Percentiles rank a stretch among this genome's conserved stretches.
Conservation (phyloP, 2,329 filamentous ascomycete species). For the Thielaviopsis euricoi region DNA sequence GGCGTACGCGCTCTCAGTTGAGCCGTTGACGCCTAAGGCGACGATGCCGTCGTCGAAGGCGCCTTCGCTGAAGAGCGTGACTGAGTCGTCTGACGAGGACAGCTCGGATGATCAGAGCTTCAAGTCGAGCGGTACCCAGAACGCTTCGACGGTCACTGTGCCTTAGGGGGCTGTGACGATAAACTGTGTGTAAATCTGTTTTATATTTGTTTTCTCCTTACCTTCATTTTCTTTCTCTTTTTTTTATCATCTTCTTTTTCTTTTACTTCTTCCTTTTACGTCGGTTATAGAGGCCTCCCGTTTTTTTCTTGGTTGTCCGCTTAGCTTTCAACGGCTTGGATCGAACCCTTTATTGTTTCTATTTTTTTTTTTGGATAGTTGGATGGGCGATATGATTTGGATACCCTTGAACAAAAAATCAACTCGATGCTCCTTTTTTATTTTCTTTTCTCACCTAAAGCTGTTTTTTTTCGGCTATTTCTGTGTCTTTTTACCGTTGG, state of each 20-base stretch:
- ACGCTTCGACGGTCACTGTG: constrained; percentile 5
- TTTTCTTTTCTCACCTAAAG: neutral
- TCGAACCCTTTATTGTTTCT: neutral
- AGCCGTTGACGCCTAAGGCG: constrained; percentile 6
- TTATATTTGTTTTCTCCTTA: neutral
- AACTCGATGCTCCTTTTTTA: neutral
- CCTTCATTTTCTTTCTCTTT: neutral
- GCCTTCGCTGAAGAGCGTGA: neutral
- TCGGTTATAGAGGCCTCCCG: neutral
- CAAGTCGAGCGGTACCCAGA: constrained; percentile 11
- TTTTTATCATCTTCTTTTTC: neutral
- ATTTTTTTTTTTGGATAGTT: neutral
- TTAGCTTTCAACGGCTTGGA: neutral
- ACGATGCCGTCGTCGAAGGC: neutral
- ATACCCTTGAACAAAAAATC: constrained; percentile 5
- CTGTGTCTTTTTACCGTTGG: neutral
- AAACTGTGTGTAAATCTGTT: neutral
- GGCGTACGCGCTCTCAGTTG: constrained; percentile 4
- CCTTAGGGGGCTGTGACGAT: neutral
- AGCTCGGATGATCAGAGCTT: constrained; percentile 10
- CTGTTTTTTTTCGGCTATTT: neutral
- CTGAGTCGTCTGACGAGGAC: constrained; percentile 3
- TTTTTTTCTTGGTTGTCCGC: no score
- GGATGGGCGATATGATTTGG: constrained; percentile 6
- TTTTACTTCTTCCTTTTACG: neutral